phyloP scores from a whole-genome alignment of 1,284 basidiomycete species.

The Puccinia triticina region DNA sequence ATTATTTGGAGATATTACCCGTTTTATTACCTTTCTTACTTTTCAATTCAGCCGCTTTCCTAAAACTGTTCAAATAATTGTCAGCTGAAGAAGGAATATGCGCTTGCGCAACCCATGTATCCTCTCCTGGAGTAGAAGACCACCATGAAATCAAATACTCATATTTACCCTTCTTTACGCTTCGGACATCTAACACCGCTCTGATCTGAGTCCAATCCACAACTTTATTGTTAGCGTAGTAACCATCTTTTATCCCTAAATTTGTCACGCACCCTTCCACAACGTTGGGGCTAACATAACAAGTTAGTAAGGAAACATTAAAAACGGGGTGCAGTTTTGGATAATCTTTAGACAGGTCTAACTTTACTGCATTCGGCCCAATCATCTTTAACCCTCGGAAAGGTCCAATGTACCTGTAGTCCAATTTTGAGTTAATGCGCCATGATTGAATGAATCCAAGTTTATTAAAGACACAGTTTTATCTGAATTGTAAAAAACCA shows the following conservation, averaged over 20 bases:
- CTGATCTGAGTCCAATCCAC: background rate
- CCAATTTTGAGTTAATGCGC: background rate
- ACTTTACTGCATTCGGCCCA: no score
- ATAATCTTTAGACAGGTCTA: background rate
- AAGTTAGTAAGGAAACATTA: background rate
- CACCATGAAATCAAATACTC: no score
- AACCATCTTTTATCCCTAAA: background rate
- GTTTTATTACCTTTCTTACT: no score
- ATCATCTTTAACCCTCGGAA: conserved; percentile 2
- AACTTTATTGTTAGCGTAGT: background rate
- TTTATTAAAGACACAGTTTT: no score
- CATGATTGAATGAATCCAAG: background rate
- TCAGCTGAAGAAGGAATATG: background rate
- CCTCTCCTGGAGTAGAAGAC: background rate
- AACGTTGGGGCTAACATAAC: no score
- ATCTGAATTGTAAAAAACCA: no score
- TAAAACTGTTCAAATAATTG: background rate
- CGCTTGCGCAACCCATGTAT: background rate
- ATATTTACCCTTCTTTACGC: background rate
- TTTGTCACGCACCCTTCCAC: background rate
- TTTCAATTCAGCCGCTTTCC: no score
- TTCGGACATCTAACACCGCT: background rate
- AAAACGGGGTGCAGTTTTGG: conserved; percentile 22
- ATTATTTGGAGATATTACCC: no score
- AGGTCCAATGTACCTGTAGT: conserved; percentile 1